A percentile compares a stretch with the other conserved stretches of the same genome.
Evolutionary conservation across 1,139 yeast species (phyloP).

Genomic region (Hanseniaspora gamundiae): DNA sequence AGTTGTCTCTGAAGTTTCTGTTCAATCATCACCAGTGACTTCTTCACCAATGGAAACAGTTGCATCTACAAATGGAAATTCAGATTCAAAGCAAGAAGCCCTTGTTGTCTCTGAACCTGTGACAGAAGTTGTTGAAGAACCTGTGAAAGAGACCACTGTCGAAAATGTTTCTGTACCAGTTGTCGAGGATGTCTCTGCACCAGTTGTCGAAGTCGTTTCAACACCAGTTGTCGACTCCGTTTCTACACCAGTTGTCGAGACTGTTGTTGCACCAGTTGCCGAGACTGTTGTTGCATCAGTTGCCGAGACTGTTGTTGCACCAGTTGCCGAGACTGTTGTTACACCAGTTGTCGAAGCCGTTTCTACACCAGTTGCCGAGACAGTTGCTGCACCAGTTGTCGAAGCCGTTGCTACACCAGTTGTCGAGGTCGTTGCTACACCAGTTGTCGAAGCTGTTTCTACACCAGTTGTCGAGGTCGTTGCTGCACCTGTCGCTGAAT

Average conservation of each 20-base stretch:
- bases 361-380: conserved; percentile 9
- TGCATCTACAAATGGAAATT: too few relatives aligned
- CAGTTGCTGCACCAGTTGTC: conserved; percentile 9
- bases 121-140: not conserved
- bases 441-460: conserved; percentile 2
- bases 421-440: conserved; percentile 10
- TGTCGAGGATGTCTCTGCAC: conserved; percentile 6
- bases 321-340: conserved; percentile 2
- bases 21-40: too few relatives aligned
- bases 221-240: conserved; percentile 3
- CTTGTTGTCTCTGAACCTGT: not conserved
- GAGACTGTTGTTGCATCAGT: conserved; percentile 3
- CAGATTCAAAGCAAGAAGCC: not conserved
- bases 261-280: conserved; percentile 2
- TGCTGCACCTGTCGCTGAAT: conserved; percentile 7
- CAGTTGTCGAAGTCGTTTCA: too few relatives aligned
- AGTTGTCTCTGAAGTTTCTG: too few relatives aligned
- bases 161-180: too few relatives aligned
- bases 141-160: too few relatives aligned
- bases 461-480: conserved; percentile 4
- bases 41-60: too few relatives aligned
- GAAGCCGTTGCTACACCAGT: conserved; percentile 7
- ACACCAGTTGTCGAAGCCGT: conserved; percentile 4
- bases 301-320: conserved; percentile 1
- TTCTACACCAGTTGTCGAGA: conserved; percentile 7